A percentile compares a stretch with the other conserved stretches of the same genome.
phyloP scores from a whole-genome alignment of 2,329 filamentous ascomycete species.

The Basipetospora chlamydospora region DNA sequence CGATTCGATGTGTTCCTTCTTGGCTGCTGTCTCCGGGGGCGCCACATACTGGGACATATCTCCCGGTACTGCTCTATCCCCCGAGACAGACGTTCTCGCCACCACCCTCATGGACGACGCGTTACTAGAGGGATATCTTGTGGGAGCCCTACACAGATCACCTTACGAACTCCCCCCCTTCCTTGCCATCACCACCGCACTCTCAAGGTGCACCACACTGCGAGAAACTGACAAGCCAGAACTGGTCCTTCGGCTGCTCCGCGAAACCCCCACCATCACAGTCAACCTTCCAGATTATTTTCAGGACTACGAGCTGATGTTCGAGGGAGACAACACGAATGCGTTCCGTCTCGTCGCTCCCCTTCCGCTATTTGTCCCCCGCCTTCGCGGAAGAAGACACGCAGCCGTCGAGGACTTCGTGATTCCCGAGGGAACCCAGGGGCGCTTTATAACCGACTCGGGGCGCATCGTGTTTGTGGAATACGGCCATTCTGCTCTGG shows the following conservation, averaged over 20 bases:
- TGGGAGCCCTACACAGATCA: conserved; percentile 14
- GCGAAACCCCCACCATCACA: conserved; percentile 59
- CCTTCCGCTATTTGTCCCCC: conserved; percentile 43
- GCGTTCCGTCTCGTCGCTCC: conserved; percentile 53
- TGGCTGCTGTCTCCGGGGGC: conserved; percentile 47
- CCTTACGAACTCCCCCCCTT: conserved; percentile 21
- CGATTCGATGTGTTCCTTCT: conserved; percentile 51
- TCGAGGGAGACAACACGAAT: conserved; percentile 78
- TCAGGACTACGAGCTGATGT: conserved; percentile 58
- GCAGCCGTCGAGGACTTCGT: conserved; percentile 37
- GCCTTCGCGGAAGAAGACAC: conserved; percentile 7
- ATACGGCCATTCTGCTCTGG: conserved; percentile 64
- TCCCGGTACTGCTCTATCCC: conserved; percentile 13
- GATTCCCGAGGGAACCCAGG: conserved; percentile 51
- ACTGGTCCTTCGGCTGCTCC: conserved; percentile 47
- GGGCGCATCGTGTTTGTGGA: conserved; percentile 63
- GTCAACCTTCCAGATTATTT: conserved; percentile 61
- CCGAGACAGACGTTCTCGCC: conserved; percentile 19
- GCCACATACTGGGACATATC: conserved; percentile 37
- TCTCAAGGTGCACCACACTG: conserved; percentile 15
- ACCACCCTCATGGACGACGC: conserved; percentile 37
- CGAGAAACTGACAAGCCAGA: not conserved
- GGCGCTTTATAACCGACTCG: conserved; percentile 64
- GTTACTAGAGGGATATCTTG: conserved; percentile 26
- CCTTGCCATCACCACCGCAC: conserved; percentile 21